phyloP scores from a whole-genome alignment of 768 basidiomycete species.

The Ramaria sp. region DNA sequence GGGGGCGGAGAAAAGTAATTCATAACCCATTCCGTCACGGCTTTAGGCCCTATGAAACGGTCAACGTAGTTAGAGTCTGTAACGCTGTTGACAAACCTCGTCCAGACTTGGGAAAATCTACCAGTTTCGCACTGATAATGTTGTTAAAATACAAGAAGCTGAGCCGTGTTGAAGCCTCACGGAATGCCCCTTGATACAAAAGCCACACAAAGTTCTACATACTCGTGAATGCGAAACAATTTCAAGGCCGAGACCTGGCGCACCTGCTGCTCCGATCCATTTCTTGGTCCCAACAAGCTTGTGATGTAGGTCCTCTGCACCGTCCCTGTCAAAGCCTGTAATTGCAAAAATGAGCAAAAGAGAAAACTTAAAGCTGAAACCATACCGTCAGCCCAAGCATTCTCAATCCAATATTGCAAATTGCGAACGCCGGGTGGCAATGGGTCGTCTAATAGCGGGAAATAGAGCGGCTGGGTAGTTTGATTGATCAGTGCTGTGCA shows the following conservation, averaged over 20 bases:
- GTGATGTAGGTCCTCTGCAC: conserved; percentile 48
- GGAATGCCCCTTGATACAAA: conserved; percentile 73
- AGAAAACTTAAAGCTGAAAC: background rate
- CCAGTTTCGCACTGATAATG: conserved; percentile 39
- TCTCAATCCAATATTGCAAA: conserved; percentile 70
- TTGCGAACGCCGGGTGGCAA: conserved; percentile 59
- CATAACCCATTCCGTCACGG: conserved; percentile 63
- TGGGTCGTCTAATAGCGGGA: conserved; percentile 39
- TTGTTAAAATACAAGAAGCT: background rate
- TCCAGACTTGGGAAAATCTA: conserved; percentile 49
- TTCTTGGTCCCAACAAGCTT: conserved; percentile 45
- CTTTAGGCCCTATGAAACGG: conserved; percentile 28
- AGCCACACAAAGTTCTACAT: conserved; percentile 66
- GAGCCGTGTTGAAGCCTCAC: conserved; percentile 33
- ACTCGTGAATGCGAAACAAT: conserved; percentile 1
- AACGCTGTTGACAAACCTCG: conserved; percentile 27
- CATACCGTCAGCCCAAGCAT: conserved; percentile 68
- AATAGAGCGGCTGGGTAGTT: conserved; percentile 48
- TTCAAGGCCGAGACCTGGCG: conserved; percentile 1
- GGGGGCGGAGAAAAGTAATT: conserved; percentile 47
- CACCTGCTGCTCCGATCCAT: conserved; percentile 79
- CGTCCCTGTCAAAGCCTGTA: conserved; percentile 63
- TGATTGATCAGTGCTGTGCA: conserved; percentile 68
- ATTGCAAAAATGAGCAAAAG: background rate
- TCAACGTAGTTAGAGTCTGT: background rate